These are phyloP conservation scores for Aaosphaeria arxii DNA, from an alignment of 2,329 filamentous ascomycete species.

Conservation along the genomic window DNA sequence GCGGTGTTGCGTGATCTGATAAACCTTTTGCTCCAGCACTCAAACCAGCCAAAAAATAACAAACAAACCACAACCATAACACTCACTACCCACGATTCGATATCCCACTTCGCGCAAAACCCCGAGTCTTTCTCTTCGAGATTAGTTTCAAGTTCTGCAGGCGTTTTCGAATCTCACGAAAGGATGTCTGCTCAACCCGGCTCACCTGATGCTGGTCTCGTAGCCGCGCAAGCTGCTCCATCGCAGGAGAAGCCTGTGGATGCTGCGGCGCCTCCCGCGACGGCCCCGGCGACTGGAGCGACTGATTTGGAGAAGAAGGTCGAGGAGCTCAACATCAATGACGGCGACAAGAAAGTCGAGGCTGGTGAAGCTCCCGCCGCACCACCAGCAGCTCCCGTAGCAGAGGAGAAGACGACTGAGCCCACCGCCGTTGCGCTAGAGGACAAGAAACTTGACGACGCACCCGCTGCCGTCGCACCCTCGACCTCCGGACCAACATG, in stretches of 20 bases:
- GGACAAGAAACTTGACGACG: slow-evolving; percentile 6
- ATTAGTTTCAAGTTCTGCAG: neutral
- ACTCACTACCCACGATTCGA: neutral
- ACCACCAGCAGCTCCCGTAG: neutral
- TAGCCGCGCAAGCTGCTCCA: neutral
- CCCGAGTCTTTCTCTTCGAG: neutral
- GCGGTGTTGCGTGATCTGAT: slow-evolving; percentile 1
- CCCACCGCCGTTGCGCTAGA: slow-evolving; percentile 10
- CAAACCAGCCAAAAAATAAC: neutral
- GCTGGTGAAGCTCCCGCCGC: neutral
- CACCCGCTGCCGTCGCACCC: slow-evolving; percentile 1
- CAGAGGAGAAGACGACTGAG: slow-evolving; percentile 13
- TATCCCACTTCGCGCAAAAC: neutral
- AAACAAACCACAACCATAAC: neutral
- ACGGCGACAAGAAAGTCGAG: neutral
- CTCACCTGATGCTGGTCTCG: neutral
- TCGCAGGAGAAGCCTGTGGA: slow-evolving; percentile 1
- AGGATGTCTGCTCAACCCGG: slow-evolving; percentile 3
- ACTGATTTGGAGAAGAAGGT: slow-evolving; percentile 2
- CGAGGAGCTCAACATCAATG: neutral
- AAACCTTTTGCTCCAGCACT: neutral
- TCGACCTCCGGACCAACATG: slow-evolving; percentile 21
- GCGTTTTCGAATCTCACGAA: neutral
- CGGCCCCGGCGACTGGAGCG: neutral
- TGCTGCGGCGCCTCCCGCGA: neutral